Percentiles rank a stretch among this genome's conserved stretches.
Evolutionary conservation across 208 protist species (phyloP).

Genomic region (Acanthamoeba rhysodes): DNA sequence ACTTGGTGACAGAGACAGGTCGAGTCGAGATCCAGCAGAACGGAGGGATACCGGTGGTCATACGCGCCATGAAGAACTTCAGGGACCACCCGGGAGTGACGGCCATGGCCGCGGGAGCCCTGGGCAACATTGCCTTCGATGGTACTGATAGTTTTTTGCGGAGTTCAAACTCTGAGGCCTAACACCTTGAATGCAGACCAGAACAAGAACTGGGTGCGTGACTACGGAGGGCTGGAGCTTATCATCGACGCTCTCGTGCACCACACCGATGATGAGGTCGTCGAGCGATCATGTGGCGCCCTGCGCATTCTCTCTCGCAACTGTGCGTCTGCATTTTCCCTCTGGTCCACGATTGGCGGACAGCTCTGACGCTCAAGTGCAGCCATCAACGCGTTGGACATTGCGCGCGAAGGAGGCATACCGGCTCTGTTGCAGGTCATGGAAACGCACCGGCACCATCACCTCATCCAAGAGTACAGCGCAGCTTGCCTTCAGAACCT

Average conservation of each 20-base stretch:
- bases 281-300: not conserved
- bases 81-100: not conserved
- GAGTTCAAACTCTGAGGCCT: too few relatives aligned
- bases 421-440: constrained; percentile 24
- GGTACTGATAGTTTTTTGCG: too few relatives aligned
- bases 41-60: constrained; percentile 37
- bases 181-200: not conserved
- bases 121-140: constrained; percentile 33
- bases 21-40: constrained; percentile 20
- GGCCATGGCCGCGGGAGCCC: not conserved
- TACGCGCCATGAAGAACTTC: constrained; percentile 52
- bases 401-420: constrained; percentile 15
- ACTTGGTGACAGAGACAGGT: not conserved
- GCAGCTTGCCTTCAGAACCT: constrained; percentile 44
- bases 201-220: constrained; percentile 55
- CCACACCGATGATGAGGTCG: constrained; percentile 28
- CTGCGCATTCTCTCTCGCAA: not conserved
- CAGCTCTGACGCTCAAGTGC: not conserved
- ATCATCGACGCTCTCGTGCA: not conserved
- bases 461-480: constrained; percentile 53
- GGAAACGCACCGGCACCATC: constrained; percentile 12
- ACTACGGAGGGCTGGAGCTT: constrained; percentile 27
- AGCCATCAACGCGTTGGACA: constrained; percentile 48
- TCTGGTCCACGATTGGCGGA: not conserved
- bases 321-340: not conserved